Conservation (phyloP, 2,329 filamentous ascomycete species). For the Epicoccum sorghinum region DNA sequence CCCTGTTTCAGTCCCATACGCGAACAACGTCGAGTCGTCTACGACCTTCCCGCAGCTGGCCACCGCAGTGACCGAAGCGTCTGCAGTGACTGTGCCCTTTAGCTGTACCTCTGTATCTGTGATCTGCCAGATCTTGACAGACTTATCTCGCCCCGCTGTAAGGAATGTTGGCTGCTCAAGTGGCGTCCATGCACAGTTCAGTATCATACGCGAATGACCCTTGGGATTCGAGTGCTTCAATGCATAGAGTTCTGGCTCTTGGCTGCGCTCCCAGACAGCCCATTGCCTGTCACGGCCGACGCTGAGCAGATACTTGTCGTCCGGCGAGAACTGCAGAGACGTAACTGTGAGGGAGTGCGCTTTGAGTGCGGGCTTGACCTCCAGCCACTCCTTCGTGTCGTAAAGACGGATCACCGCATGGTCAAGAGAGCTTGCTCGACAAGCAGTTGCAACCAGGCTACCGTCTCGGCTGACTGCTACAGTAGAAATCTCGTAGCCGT, state of each 20-base stretch:
- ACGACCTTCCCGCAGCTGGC: conserved; percentile 19
- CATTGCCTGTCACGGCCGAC: conserved; percentile 93
- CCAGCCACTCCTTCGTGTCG: conserved; percentile 84
- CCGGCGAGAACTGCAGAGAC: conserved; percentile 76
- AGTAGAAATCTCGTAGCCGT: conserved; percentile 95
- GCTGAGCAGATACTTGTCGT: conserved; percentile 78
- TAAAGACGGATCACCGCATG: conserved; percentile 94
- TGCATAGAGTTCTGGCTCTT: conserved; percentile 55
- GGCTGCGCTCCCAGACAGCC: conserved; percentile 73
- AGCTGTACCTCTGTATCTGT: conserved; percentile 26
- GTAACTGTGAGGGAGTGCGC: conserved; percentile 88
- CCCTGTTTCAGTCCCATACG: conserved; percentile 44
- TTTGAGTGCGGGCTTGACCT: conserved; percentile 81
- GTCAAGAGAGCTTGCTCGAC: conserved; percentile 88
- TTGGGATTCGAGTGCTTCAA: conserved; percentile 74
- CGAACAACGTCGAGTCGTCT: conserved; percentile 25
- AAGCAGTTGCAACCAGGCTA: conserved; percentile 83
- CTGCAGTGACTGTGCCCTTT: conserved; percentile 30
- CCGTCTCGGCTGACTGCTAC: conserved; percentile 79
- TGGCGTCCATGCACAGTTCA: conserved; percentile 80
- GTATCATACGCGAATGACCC: conserved; percentile 89
- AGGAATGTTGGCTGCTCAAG: conserved; percentile 65
- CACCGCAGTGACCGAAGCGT: conserved; percentile 40
- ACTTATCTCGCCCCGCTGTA: conserved; percentile 89
- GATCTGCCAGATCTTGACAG: conserved; percentile 66